These are phyloP conservation scores for Protomyces lactucae-debilis DNA, from an alignment of 1,139 yeast species.

Conservation along the genomic window DNA sequence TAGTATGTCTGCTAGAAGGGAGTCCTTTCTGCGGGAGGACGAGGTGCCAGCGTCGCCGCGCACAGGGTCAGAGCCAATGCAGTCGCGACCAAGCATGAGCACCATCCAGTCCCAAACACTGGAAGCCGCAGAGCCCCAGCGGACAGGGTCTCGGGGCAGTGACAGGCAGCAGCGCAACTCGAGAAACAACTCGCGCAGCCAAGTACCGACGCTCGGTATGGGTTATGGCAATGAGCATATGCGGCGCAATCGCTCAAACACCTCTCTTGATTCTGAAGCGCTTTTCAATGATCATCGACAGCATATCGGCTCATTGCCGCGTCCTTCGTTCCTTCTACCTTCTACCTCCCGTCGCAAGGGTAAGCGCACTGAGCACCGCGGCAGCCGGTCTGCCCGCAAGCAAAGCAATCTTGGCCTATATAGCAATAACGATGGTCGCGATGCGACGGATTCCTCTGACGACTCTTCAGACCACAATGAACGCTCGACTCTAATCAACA, in stretches of 20 bases:
- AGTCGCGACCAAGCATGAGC: not conserved
- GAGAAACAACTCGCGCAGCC: slow-evolving; percentile 15
- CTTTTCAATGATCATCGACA: slow-evolving; percentile 22
- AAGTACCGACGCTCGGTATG: slow-evolving; percentile 15
- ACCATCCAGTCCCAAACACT: not conserved
- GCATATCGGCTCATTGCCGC: slow-evolving; percentile 18
- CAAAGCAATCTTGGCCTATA: slow-evolving; percentile 6
- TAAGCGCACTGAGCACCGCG: not conserved
- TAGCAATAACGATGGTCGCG: not conserved
- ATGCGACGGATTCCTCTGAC: not conserved
- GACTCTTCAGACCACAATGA: slow-evolving; percentile 14
- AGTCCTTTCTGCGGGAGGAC: not conserved
- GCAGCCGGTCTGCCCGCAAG: not conserved
- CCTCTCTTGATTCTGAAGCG: slow-evolving; percentile 19
- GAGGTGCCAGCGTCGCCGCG: not conserved
- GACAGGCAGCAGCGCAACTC: slow-evolving; percentile 5
- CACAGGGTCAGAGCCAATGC: not conserved
- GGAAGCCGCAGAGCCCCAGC: slow-evolving; percentile 5
- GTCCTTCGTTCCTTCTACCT: slow-evolving; percentile 9
- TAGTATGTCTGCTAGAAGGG: too few species aligned
- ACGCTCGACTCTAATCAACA: slow-evolving; percentile 10
- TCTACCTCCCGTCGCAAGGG: slow-evolving; percentile 11
- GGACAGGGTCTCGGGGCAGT: slow-evolving; percentile 19
- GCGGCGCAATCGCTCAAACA: slow-evolving; percentile 8
- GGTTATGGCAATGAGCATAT: slow-evolving; percentile 2